Conservation (phyloP, 352 stramenopile genomes). For the Nothophytophthora sp. region DNA sequence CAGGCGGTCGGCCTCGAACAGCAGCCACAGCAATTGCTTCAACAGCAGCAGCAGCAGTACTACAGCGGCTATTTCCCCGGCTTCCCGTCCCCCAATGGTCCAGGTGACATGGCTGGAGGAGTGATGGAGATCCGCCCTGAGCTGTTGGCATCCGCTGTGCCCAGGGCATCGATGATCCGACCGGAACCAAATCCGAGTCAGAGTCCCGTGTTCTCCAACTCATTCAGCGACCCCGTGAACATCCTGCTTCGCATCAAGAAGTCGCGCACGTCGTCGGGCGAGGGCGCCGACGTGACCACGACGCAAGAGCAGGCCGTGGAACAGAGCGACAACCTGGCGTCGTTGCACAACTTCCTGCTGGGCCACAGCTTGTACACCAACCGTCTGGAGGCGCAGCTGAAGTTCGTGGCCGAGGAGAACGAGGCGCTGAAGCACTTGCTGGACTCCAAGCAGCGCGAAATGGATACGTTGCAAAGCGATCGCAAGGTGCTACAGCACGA, state of each 20-base stretch:
- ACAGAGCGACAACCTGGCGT: constrained; percentile 53
- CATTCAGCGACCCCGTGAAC: constrained; percentile 75
- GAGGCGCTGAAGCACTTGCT: constrained; percentile 50
- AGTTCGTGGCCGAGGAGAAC: constrained; percentile 67
- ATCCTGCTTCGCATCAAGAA: constrained; percentile 81
- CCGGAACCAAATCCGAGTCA: constrained; percentile 18
- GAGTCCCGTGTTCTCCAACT: constrained; percentile 46
- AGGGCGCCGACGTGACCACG: constrained; percentile 28
- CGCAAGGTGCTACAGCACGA: constrained; percentile 69
- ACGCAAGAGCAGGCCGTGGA: constrained; percentile 37
- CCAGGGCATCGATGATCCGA: constrained; percentile 21
- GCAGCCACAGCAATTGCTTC: constrained; percentile 19
- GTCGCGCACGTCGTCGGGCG: constrained; percentile 38
- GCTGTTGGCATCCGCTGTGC: constrained; percentile 14
- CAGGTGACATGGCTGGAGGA: constrained; percentile 7
- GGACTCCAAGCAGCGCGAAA: constrained; percentile 53
- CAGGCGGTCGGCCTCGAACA: constrained; percentile 23
- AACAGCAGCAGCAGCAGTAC: constrained; percentile 20
- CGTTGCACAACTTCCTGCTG: constrained; percentile 72
- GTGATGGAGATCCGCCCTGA: constrained; percentile 28
- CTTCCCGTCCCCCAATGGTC: constrained; percentile 14
- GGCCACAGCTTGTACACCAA: constrained; percentile 74
- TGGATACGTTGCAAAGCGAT: constrained; percentile 52
- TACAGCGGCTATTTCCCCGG: constrained; percentile 27
- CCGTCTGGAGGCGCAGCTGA: constrained; percentile 68